Evolutionary conservation across 371 early-diverging fungal genomes (phyloP).

Genomic region (Umbelopsis sp.): DNA sequence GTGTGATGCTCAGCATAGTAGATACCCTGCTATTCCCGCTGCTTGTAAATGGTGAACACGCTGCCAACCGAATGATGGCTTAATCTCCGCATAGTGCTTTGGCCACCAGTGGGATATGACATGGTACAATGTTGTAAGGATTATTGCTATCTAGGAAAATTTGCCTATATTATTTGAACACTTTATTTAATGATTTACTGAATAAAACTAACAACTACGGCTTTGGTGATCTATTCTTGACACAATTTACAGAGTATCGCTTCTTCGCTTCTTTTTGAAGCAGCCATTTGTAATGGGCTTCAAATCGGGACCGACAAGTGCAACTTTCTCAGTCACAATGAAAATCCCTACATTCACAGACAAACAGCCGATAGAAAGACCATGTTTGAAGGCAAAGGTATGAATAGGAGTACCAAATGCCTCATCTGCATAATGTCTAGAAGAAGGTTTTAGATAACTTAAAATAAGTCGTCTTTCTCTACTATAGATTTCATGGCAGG

Average conservation of each 20-base stretch:
- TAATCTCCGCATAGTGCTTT: too few species aligned
- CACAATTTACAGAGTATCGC: background rate
- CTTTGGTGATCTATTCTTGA: background rate
- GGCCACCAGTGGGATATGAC: too few species aligned
- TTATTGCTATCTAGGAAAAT: too few species aligned
- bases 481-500: background rate
- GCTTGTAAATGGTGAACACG: too few species aligned
- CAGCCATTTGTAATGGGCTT: background rate
- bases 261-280: background rate
- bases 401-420: background rate
- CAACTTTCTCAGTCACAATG: constrained; percentile 13
- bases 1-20: too few species aligned
- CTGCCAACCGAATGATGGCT: too few species aligned
- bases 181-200: too few species aligned
- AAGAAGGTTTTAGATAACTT: background rate
- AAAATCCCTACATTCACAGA: constrained; percentile 13
- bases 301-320: constrained; percentile 2
- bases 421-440: background rate
- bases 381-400: background rate
- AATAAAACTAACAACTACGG: too few species aligned
- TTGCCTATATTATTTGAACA: too few species aligned
- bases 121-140: too few species aligned
- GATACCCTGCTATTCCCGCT: too few species aligned
- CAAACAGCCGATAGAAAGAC: background rate
- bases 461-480: background rate